These are phyloP conservation scores for Austroboletus sp. DNA, from an alignment of 1,284 basidiomycete species.

Conservation along the genomic window DNA sequence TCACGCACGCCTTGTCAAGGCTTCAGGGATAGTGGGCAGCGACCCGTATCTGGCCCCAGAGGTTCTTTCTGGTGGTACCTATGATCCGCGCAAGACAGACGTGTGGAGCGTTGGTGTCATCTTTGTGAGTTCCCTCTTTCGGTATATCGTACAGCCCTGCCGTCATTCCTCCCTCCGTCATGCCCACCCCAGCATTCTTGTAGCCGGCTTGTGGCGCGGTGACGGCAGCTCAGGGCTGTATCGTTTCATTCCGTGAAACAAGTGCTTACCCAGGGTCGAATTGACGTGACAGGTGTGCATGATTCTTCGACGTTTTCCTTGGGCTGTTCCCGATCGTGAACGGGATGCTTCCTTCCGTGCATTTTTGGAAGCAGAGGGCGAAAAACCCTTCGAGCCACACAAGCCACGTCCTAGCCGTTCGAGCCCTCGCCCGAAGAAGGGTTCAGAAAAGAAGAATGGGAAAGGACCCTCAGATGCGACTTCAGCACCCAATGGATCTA, in stretches of 20 bases:
- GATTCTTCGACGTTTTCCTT: slow-evolving; percentile 94
- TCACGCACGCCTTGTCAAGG: slow-evolving; percentile 58
- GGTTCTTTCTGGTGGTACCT: slow-evolving; percentile 60
- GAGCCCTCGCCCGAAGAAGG: slow-evolving; percentile 4
- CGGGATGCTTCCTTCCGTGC: slow-evolving; percentile 86
- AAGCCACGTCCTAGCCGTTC: slow-evolving; percentile 16
- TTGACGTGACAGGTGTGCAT: slow-evolving; percentile 58
- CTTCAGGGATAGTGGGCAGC: slow-evolving; percentile 90
- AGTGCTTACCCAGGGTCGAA: slow-evolving; percentile 13
- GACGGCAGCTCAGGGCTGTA: slow-evolving; percentile 1
- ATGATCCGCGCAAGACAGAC: slow-evolving; percentile 95
- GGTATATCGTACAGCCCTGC: not conserved
- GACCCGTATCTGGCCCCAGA: slow-evolving; percentile 98
- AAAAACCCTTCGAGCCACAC: slow-evolving; percentile 23
- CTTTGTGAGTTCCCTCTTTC: slow-evolving; percentile 55
- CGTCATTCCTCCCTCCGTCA: not conserved
- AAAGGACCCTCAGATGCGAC: not conserved
- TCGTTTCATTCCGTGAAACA: slow-evolving; percentile 11
- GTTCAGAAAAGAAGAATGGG: slow-evolving; percentile 11
- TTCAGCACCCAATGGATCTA: not conserved
- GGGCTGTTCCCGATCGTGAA: slow-evolving; percentile 96
- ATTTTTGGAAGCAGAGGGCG: slow-evolving; percentile 69
- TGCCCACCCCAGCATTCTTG: slow-evolving; percentile 1
- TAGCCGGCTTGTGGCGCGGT: not conserved
- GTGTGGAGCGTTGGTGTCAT: slow-evolving; percentile 99